phyloP scores from a whole-genome alignment of 2,329 filamentous ascomycete species.

The Zasmidium angulare region DNA sequence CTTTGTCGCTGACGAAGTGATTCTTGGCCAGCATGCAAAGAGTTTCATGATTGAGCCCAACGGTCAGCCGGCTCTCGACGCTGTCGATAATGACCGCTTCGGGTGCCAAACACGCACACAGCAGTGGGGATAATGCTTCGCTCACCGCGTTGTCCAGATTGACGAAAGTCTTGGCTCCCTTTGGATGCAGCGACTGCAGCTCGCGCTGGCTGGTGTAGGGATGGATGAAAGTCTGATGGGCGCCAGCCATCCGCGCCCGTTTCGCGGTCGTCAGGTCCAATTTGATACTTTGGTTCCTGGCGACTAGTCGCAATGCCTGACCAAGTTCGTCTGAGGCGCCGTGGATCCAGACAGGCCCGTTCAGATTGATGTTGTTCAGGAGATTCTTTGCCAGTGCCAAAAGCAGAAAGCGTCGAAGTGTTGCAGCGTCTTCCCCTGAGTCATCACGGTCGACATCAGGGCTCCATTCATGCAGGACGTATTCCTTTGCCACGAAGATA shows the following conservation, averaged over 20 bases:
- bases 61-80: neutral
- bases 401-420: neutral
- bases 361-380: neutral
- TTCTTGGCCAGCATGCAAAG: neutral
- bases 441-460: neutral
- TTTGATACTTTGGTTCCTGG: neutral
- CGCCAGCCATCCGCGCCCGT: neutral
- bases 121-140: no score
- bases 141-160: neutral
- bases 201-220: neutral
- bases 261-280: neutral
- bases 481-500: neutral
- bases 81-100: neutral
- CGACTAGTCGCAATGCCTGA: neutral
- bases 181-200: neutral
- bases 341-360: neutral
- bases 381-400: neutral
- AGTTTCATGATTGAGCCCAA: neutral
- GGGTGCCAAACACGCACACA: neutral
- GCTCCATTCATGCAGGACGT: neutral
- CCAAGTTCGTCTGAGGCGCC: neutral
- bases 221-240: neutral
- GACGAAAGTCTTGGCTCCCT: neutral
- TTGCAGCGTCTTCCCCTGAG: neutral
- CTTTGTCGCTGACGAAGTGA: neutral